Percentiles rank a stretch among this genome's conserved stretches.
Evolutionary conservation across 345 rosid genomes (phyloP).

Genomic region (Turnera subulata): DNA sequence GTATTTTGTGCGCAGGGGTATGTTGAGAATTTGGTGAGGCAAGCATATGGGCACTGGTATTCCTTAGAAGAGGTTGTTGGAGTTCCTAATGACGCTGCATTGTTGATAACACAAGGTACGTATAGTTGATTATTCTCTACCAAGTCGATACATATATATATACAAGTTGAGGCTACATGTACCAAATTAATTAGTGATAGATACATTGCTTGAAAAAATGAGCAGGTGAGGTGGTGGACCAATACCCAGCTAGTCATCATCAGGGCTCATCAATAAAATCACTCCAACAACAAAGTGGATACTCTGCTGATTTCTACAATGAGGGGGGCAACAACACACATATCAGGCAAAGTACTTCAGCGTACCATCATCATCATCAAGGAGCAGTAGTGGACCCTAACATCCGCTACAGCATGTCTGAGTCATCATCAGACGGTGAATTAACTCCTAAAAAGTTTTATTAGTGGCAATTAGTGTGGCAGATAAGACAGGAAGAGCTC

Average conservation of each 20-base stretch:
- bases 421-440: constrained; percentile 42
- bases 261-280: constrained; percentile 21
- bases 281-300: constrained; percentile 29
- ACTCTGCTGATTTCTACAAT: constrained; percentile 5
- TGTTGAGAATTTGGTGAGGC: constrained; percentile 45
- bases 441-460: constrained; percentile 18
- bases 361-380: too few relatives aligned
- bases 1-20: constrained; percentile 38
- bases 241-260: background rate
- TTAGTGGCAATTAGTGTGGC: too few relatives aligned
- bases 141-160: too few relatives aligned
- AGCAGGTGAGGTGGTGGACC: constrained; percentile 13
- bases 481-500: too few relatives aligned
- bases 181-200: background rate
- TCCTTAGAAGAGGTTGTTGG: constrained; percentile 46
- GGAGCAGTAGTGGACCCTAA: constrained; percentile 14
- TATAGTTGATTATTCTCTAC: too few relatives aligned
- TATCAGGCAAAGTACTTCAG: constrained; percentile 22
- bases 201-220: background rate
- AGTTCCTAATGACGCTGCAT: constrained; percentile 33
- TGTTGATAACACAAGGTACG: constrained; percentile 65
- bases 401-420: constrained; percentile 28
- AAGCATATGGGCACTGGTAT: constrained; percentile 54
- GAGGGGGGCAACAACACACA: too few relatives aligned
- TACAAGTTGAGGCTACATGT: too few relatives aligned